These are phyloP conservation scores for Neurospora hispaniola DNA, from an alignment of 495 filamentous ascomycete species.

Conservation along the genomic window DNA sequence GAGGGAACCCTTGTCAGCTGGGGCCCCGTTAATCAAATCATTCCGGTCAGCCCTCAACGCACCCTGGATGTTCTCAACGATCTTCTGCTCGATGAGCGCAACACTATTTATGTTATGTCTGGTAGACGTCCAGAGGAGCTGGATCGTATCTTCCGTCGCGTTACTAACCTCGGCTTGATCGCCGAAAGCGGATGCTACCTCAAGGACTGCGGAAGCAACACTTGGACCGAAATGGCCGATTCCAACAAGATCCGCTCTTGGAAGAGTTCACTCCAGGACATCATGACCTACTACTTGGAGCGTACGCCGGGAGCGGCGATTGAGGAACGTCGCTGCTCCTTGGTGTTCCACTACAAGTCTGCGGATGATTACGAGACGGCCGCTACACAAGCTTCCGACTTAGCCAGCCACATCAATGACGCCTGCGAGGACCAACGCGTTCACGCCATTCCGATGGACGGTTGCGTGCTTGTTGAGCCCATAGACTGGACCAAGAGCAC, in stretches of 20 bases:
- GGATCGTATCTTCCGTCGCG: conserved; percentile 67
- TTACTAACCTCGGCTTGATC: conserved; percentile 72
- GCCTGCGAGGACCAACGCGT: conserved; percentile 72
- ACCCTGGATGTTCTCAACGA: conserved; percentile 72
- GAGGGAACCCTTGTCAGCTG: conserved; percentile 84
- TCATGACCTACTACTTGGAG: conserved; percentile 78
- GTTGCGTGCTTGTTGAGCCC: conserved; percentile 69
- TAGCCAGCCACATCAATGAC: conserved; percentile 87
- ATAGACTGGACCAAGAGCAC: conserved; percentile 74
- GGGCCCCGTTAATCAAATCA: conserved; percentile 67
- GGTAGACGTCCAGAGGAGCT: conserved; percentile 77
- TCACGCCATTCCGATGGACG: conserved; percentile 70
- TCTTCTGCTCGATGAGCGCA: conserved; percentile 61
- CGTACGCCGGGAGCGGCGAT: conserved; percentile 78
- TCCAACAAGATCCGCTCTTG: conserved; percentile 52
- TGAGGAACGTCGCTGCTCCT: conserved; percentile 74
- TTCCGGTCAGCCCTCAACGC: conserved; percentile 66
- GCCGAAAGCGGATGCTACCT: conserved; percentile 90
- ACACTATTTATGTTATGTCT: conserved; percentile 91
- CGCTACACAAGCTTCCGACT: conserved; percentile 68
- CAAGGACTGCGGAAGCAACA: conserved; percentile 51
- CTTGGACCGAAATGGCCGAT: conserved; percentile 69
- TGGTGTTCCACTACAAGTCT: conserved; percentile 77
- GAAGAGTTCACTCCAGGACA: conserved; percentile 67
- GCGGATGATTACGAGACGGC: conserved; percentile 67